Base-by-base conservation (phyloP, 805 yeast species). In the Ascoidea rubescens region DNA sequence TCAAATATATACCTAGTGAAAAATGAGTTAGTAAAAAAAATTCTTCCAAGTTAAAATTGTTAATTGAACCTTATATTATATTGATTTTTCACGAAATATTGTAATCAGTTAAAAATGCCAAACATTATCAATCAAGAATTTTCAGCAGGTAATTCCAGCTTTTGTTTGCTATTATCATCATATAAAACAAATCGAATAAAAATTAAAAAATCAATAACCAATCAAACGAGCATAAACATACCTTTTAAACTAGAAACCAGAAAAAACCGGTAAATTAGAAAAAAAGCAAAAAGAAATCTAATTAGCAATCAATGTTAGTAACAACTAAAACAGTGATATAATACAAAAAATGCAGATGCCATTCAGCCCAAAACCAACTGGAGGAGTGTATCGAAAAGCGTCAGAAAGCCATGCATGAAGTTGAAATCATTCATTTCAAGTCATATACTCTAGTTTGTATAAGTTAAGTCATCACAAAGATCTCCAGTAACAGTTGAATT, bases 131-230 rank as follows among this genome's bases (percentile, higher is more conserved):
- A 75, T 77, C 78, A 66, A 60, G 63, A 67, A 67, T 69, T 58
- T 74, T 78, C 83, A 73, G 83, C 75, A 77, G 75, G 83, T 78
- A 78, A 78, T 78, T 78, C 83, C 83, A 78, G 82, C 80, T 76
- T 76, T 50, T 74, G 77, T 74, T 78, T 77, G 74, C 6, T 33
- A 33, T 33, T 10, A 33, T 33, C 42, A 33, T 33, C 6, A 7
- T 33, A 33, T 33, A 7, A 33, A 33, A 7, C 10, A 6, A 33
- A 33, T 7, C 10, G 10, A 33, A 7, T 33, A 33, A 33, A 7
- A 7, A 7, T 33, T 7, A 33, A 33, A 33, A 33, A 10, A 33
- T 7, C 10, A 33, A 33, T 33, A 6, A 7, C 10, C 10, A 33
- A 33, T 33, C 10, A 33, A 33, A 33, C 10, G 6, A 10, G 10